Evolutionary conservation across 176 grass and related monocot species (phyloP), one percentile per base, ranked within the genome.

Genomic region (Microstegium vimineum): DNA sequence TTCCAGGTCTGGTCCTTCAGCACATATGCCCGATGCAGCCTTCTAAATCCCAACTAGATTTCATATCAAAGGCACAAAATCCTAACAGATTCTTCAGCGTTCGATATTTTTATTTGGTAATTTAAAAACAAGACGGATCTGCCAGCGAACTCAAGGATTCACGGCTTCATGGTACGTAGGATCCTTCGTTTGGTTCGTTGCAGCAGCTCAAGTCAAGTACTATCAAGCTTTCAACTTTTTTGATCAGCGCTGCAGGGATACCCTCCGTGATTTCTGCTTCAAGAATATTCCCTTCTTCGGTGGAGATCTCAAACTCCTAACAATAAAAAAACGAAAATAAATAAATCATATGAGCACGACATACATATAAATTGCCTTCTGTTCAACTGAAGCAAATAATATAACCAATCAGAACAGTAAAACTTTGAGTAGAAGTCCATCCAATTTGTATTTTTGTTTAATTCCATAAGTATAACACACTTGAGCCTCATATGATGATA

Each of bases 21-120:
- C 27, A 30, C 41, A 31, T 15, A 59, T 11, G 46, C 60, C 10
- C 30, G 26, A 60, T 46, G 66, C 5, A 76, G 15, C 26, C 52
- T 15, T 59, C 16, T 8, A 63, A 69, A 51, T 49, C n/a, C 52
- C 12, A 77, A 51, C 32, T n/a, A 35, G 13, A 71, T 51, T 62
- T 63, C 26, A 51, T 74, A 83, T 10, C 65, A 33, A 80, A 68
- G 25, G 32, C 23, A 79, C 28, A 64, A 84, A 74, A 75, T 34
- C 16, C 46, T 30, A 47, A 33, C 10, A 72, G 22, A 56, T 77
- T 38, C 62, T 74, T 47, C 14, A 81, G 33, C 3, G 61, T 78
- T 72, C 8, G 9, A 37, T 67, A n/a, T 68, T 90, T 86, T 90
- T 86, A 86, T 86, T 90, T 7, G 22, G 54, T n/a, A 57, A 66